Percentiles rank a stretch among this genome's conserved stretches.
These are phyloP conservation scores for Boletus rubroflammeus DNA, from an alignment of 768 basidiomycete genomes.

Conservation along the genomic window DNA sequence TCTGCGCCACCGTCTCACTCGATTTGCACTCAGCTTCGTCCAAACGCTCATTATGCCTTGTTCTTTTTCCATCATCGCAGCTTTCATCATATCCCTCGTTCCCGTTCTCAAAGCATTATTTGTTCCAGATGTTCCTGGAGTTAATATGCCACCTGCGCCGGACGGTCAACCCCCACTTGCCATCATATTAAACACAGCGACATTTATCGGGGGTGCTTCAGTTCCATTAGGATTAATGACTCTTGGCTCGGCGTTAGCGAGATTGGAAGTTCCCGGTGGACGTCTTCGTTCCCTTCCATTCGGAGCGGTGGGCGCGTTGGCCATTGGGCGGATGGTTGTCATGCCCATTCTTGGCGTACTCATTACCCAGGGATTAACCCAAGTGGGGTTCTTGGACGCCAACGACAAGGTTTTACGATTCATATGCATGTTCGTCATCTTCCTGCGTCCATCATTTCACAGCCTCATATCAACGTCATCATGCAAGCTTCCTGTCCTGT, in stretches of 20 bases:
- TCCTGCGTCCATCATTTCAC: neutral
- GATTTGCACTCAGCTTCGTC: constrained; percentile 22
- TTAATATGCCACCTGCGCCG: constrained; percentile 48
- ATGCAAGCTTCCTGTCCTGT: constrained; percentile 55
- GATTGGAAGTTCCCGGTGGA: constrained; percentile 47
- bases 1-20: constrained; percentile 8
- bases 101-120: constrained; percentile 61
- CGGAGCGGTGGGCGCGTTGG: constrained; percentile 51
- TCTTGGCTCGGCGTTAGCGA: constrained; percentile 60
- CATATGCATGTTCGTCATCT: constrained; percentile 58
- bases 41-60: constrained; percentile 43
- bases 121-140: constrained; percentile 39
- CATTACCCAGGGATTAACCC: constrained; percentile 50
- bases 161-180: constrained; percentile 67
- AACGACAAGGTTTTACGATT: constrained; percentile 60
- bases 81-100: constrained; percentile 55
- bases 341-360: constrained; percentile 60
- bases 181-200: constrained; percentile 52
- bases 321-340: constrained; percentile 52
- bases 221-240: constrained; percentile 62
- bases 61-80: constrained; percentile 50
- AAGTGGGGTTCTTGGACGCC: constrained; percentile 41
- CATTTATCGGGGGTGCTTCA: constrained; percentile 59
- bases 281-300: constrained; percentile 45
- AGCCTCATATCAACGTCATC: neutral